phyloP scores from a whole-genome alignment of 2,329 filamentous ascomycete species.

The Colletotrichum viniferum region DNA sequence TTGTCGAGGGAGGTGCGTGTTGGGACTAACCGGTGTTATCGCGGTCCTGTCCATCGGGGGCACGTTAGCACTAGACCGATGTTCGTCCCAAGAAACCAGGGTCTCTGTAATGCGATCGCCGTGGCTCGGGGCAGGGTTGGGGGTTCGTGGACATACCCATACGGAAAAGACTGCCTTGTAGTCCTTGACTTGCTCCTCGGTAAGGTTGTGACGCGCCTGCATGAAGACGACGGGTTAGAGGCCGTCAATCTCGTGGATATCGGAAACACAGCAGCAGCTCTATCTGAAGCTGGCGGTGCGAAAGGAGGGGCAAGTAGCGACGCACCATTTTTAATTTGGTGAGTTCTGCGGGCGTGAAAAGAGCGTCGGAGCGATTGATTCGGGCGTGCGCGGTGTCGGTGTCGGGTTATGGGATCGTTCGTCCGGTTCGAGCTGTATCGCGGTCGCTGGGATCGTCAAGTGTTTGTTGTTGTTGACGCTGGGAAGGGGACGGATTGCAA shows the following conservation, averaged over 20 bases:
- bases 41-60: slow-evolving; percentile 12
- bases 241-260: not conserved
- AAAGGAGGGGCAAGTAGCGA: not conserved
- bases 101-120: not conserved
- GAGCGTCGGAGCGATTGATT: not conserved
- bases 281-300: not conserved
- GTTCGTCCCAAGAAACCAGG: slow-evolving; percentile 12
- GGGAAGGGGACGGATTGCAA: not conserved
- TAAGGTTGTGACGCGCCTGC: slow-evolving; percentile 19
- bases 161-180: slow-evolving; percentile 23
- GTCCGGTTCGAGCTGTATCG: not conserved
- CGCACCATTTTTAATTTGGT: slow-evolving; percentile 15
- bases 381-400: not conserved
- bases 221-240: not conserved
- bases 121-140: not conserved
- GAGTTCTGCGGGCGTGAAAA: not conserved
- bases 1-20: not conserved
- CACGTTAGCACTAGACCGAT: slow-evolving; percentile 4
- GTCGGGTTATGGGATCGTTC: not conserved
- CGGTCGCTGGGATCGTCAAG: not conserved
- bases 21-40: slow-evolving; percentile 23
- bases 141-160: slow-evolving; percentile 16
- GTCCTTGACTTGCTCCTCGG: slow-evolving; percentile 20
- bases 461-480: not conserved
- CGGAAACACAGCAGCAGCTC: not conserved